Evolutionary conservation across 2,329 filamentous ascomycete genomes (phyloP), one percentile per base, ranked within the genome.

Genomic region (Boeremia exigua): DNA sequence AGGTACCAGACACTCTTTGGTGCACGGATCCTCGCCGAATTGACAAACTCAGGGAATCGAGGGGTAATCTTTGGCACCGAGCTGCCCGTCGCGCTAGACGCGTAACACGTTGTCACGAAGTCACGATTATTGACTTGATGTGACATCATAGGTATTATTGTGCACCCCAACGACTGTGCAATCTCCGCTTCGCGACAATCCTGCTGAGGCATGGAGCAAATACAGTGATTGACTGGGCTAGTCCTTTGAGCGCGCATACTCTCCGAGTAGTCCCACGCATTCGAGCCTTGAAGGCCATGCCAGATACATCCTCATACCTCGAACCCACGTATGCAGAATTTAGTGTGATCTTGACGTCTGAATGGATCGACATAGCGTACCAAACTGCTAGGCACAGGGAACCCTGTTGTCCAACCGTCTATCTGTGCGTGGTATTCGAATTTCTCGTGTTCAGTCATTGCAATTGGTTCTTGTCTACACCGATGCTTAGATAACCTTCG

Each of bases 21-120:
- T 23, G 36, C 36, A 34, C 10, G 32, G 8, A 11, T 37, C 14
- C 6, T n/a, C 42, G 15, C n/a, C 25, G 11, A 15, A 10, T 23
- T 23, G 17, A 17, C 19, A 14, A 25, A 29, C 6, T 3, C 10
- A 46, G 11, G 29, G 28, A n/a, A 28, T 23, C 15, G 19, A 25
- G 10, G 25, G 30, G 32, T 15, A 10, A 2, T 29, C 4, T 36
- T 15, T 29, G 10, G 30, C n/a, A 28, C 19, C 11, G 19, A 29
- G 12, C 30, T 32, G 17, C 19, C n/a, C 14, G 27, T 48, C 51
- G 33, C 44, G 45, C 45, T 54, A 44, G 36, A 42, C 51, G 45
- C 51, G 51, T 44, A 44, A 53, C 44, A 32, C 44, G 50, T 44
- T 38, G n/a, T 54, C 45, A 54, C 45, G 52, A 45, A 49, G 46